Conservation (phyloP, 2,329 filamentous ascomycete species). For the Fusarium cyanostomum region DNA sequence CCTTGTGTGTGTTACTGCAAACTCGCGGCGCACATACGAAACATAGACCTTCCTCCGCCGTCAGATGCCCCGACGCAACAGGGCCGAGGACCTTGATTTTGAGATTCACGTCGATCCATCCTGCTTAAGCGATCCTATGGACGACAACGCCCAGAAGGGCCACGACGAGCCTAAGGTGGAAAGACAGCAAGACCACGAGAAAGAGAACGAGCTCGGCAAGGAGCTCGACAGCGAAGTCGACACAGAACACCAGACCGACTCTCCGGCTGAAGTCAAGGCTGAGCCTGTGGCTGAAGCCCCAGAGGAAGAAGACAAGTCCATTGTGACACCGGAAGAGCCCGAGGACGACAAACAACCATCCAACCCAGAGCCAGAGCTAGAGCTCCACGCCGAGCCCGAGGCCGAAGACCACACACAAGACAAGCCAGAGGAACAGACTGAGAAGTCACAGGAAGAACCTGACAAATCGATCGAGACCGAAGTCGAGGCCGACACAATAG, state of each 20-base stretch:
- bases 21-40: constrained; percentile 23
- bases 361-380: constrained; percentile 1
- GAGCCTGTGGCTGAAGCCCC: constrained; percentile 17
- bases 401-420: constrained; percentile 7
- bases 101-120: constrained; percentile 60
- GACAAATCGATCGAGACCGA: constrained; percentile 10
- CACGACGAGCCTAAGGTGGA: constrained; percentile 34
- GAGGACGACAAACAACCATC: constrained; percentile 14
- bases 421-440: constrained; percentile 5
- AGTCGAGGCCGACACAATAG: constrained; percentile 7
- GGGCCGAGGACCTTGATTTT: constrained; percentile 53
- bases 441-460: constrained; percentile 5
- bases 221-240: constrained; percentile 17
- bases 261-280: constrained; percentile 18
- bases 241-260: constrained; percentile 17
- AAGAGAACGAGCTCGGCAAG: constrained; percentile 26
- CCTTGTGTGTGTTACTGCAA: constrained; percentile 33
- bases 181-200: constrained; percentile 17
- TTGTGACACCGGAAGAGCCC: constrained; percentile 6
- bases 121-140: constrained; percentile 54
- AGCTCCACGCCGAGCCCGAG: background rate
- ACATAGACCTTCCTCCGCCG: constrained; percentile 15
- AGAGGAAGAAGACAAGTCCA: constrained; percentile 10
- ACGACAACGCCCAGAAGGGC: constrained; percentile 45
- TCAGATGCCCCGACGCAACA: constrained; percentile 45